These are phyloP conservation scores for Elsinoe perseae DNA, from an alignment of 2,329 filamentous ascomycete species.

Conservation along the genomic window DNA sequence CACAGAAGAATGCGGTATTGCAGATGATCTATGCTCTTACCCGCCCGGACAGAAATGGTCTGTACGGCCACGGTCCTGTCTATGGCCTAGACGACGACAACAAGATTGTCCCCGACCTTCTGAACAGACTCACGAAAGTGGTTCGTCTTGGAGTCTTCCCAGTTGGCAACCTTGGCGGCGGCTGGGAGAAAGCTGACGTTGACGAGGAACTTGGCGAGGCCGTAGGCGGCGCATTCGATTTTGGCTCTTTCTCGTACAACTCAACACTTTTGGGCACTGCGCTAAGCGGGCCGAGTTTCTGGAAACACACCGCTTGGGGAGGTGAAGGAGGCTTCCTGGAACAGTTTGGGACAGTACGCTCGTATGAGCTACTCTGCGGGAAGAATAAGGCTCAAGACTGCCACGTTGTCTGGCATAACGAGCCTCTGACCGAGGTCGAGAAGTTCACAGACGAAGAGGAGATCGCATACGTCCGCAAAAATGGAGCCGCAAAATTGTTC, in stretches of 20 bases:
- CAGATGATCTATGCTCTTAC: not conserved
- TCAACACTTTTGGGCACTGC: not conserved
- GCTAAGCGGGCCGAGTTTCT: not conserved
- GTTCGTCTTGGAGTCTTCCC: not conserved
- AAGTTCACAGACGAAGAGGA: not conserved
- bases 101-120: not conserved
- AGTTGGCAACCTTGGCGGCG: not conserved
- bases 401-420: not conserved
- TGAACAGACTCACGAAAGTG: not conserved
- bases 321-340: not conserved
- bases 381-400: conserved; percentile 3
- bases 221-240: not conserved
- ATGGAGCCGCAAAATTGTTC: conserved; percentile 1
- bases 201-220: not conserved
- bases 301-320: not conserved
- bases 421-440: not conserved
- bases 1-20: not conserved
- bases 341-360: not conserved
- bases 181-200: not conserved
- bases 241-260: not conserved
- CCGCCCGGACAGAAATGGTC: not conserved
- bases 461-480: not conserved
- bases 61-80: not conserved
- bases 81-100: conserved; percentile 1
- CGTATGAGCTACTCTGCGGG: not conserved